Conservation (phyloP, 1,284 basidiomycete species). For the Gomphus bonarii region DNA sequence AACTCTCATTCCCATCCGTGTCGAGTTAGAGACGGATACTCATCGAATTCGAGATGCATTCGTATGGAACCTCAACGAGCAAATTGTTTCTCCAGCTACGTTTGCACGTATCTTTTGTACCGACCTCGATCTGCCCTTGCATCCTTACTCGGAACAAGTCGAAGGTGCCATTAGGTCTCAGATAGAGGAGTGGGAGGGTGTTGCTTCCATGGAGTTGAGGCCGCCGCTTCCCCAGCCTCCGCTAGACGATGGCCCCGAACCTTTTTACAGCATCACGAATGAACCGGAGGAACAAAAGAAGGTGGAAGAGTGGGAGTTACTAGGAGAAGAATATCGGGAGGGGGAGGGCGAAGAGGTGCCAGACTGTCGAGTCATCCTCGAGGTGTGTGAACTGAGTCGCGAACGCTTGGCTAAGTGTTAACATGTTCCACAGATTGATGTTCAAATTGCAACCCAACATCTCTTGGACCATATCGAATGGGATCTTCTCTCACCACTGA, state of each 20-base stretch:
- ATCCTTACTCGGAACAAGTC: slow-evolving; percentile 66
- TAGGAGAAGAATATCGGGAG: slow-evolving; percentile 15
- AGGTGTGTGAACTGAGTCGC: slow-evolving; percentile 41
- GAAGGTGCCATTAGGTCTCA: slow-evolving; percentile 84
- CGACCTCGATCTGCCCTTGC: slow-evolving; percentile 71
- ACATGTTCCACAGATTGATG: slow-evolving; percentile 66
- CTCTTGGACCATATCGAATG: slow-evolving; percentile 95
- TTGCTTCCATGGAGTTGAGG: slow-evolving; percentile 54
- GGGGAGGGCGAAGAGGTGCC: slow-evolving; percentile 52
- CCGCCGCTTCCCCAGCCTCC: slow-evolving; percentile 10
- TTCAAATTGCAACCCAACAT: slow-evolving; percentile 91
- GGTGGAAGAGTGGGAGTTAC: slow-evolving; percentile 13
- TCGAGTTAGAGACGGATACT: slow-evolving; percentile 90
- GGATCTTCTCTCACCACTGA: slow-evolving; percentile 89
- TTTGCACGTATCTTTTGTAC: slow-evolving; percentile 84
- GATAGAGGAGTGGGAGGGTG: slow-evolving; percentile 77
- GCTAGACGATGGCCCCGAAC: neutral
- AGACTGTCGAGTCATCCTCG: slow-evolving; percentile 84
- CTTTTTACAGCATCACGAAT: slow-evolving; percentile 8
- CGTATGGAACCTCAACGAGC: slow-evolving; percentile 90
- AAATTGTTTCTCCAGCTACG: slow-evolving; percentile 67
- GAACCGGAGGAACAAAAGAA: slow-evolving; percentile 15
- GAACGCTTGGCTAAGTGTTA: slow-evolving; percentile 10
- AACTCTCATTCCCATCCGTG: slow-evolving; percentile 81
- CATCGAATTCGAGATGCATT: slow-evolving; percentile 92